phyloP scores from a whole-genome alignment of 2,329 filamentous ascomycete species.

The Aspergillus costaricaensis region DNA sequence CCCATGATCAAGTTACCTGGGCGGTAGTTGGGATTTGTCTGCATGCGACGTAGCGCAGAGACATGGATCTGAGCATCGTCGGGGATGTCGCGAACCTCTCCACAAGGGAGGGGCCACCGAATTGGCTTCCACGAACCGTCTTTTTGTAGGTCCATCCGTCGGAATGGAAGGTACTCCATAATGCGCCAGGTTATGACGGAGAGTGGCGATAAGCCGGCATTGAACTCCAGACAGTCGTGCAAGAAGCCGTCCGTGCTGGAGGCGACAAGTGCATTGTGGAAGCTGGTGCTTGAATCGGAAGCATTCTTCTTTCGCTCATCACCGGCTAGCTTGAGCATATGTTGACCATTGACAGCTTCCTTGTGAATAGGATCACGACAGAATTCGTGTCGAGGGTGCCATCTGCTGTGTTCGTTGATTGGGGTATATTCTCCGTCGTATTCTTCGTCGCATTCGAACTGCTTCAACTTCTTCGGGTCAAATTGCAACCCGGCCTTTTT shows the following conservation, averaged over 20 bases:
- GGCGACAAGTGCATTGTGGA: constrained; percentile 60
- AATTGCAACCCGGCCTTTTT: constrained; percentile 68
- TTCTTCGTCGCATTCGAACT: constrained; percentile 63
- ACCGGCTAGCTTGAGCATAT: constrained; percentile 7
- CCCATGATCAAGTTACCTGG: constrained; percentile 80
- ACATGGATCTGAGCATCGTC: constrained; percentile 69
- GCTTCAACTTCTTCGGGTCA: constrained; percentile 66
- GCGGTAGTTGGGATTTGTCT: constrained; percentile 63
- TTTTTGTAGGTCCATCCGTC: constrained; percentile 72
- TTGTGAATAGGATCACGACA: constrained; percentile 20
- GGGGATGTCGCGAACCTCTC: constrained; percentile 76
- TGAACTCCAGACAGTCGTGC: constrained; percentile 71
- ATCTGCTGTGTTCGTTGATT: constrained; percentile 29
- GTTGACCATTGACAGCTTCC: constrained; percentile 11
- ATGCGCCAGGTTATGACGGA: constrained; percentile 71
- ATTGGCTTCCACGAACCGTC: constrained; percentile 80
- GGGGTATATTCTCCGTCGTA: constrained; percentile 39
- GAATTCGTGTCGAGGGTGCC: constrained; percentile 18
- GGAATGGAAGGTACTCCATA: constrained; percentile 81
- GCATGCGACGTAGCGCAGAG: constrained; percentile 72
- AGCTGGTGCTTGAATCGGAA: constrained; percentile 42
- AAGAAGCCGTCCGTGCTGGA: constrained; percentile 58
- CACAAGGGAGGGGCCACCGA: constrained; percentile 74
- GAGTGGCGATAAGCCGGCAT: constrained; percentile 56
- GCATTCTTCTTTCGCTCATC: constrained; percentile 25